Conservation (phyloP, 177 flowering plant species). For the Vitis hybrid region DNA sequence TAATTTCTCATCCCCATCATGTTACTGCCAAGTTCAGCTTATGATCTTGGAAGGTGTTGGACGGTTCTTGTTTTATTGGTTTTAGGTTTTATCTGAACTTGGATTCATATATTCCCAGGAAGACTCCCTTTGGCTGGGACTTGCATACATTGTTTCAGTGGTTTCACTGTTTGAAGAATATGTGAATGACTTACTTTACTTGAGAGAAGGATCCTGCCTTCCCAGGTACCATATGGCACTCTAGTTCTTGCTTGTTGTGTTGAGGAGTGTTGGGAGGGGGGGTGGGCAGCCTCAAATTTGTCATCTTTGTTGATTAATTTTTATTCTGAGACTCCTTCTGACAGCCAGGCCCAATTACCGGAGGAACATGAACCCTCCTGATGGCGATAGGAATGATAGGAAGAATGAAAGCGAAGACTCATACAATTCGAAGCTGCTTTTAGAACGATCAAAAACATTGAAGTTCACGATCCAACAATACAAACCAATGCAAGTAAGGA, state of each 20-base stretch:
- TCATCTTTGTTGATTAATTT: conserved; percentile 6
- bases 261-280: background rate
- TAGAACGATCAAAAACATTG: conserved; percentile 60
- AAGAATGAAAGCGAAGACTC: conserved; percentile 35
- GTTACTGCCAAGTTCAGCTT: background rate
- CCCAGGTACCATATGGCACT: conserved; percentile 57
- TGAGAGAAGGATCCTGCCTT: conserved; percentile 82
- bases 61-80: background rate
- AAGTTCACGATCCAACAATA: conserved; percentile 60
- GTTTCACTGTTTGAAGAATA: conserved; percentile 83
- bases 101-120: conserved; percentile 44
- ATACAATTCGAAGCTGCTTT: conserved; percentile 34
- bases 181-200: conserved; percentile 76
- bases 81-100: conserved; percentile 4
- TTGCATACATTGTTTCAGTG: conserved; percentile 63
- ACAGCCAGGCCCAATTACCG: conserved; percentile 91
- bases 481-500: conserved; percentile 64
- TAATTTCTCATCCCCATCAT: background rate
- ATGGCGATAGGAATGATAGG: conserved; percentile 23
- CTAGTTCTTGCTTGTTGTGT: background rate
- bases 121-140: conserved; percentile 63
- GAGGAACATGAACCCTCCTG: conserved; percentile 27
- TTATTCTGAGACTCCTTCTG: conserved; percentile 37
- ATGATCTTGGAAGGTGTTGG: background rate
- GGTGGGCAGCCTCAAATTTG: too few relatives aligned